These are phyloP conservation scores for Xerocomus brunneocitrinus DNA, from an alignment of 768 basidiomycete genomes.

Conservation along the genomic window DNA sequence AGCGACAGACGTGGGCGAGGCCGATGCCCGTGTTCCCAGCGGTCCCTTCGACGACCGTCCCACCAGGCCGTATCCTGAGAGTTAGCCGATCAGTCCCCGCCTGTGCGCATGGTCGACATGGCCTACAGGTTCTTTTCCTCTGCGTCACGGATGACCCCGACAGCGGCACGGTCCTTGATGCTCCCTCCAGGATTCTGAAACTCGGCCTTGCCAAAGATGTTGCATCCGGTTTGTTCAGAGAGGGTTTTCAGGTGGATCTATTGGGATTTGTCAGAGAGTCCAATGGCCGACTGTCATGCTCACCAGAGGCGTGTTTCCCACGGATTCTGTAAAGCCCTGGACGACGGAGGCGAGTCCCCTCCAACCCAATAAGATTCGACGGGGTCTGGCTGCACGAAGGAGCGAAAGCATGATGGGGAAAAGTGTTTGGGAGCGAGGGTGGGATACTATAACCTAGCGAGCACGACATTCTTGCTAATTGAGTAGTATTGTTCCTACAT, in stretches of 20 bases:
- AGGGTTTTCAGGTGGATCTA: conserved; percentile 81
- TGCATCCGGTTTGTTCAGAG: conserved; percentile 77
- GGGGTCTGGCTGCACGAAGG: conserved; percentile 27
- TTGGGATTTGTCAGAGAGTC: conserved; percentile 7
- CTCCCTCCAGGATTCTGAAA: conserved; percentile 98
- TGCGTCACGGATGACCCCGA: conserved; percentile 82
- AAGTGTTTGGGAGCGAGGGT: background rate
- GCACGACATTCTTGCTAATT: conserved; percentile 21
- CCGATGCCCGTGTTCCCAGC: conserved; percentile 99
- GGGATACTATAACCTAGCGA: background rate
- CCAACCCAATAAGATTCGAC: background rate
- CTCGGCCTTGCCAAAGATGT: conserved; percentile 94
- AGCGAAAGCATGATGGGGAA: conserved; percentile 25
- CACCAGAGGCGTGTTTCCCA: conserved; percentile 93
- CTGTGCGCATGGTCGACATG: conserved; percentile 25
- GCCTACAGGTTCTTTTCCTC: conserved; percentile 72
- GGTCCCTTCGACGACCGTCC: conserved; percentile 96
- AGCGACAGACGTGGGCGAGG: conserved; percentile 89
- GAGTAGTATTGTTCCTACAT: background rate
- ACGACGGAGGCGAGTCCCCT: conserved; percentile 45
- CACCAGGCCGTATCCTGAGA: conserved; percentile 78
- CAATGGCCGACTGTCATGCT: conserved; percentile 18
- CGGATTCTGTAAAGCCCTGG: conserved; percentile 79
- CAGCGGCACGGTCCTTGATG: conserved; percentile 95
- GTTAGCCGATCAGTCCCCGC: background rate